Evolutionary conservation across 495 filamentous ascomycete genomes (phyloP), one percentile per base, ranked within the genome.

Genomic region (Trichoderma reesei): DNA sequence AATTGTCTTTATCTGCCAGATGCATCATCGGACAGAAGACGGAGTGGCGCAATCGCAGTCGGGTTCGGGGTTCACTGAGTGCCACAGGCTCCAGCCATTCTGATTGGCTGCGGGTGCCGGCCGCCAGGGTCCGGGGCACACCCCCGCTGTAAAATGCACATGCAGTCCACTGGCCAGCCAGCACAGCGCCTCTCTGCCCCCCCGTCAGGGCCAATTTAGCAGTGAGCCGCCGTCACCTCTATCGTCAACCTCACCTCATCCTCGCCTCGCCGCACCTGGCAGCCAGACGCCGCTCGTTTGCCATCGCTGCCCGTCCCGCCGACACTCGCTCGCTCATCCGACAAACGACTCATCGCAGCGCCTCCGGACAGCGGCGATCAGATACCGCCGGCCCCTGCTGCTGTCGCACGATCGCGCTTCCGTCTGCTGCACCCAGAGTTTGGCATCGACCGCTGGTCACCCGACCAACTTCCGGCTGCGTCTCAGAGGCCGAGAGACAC

Each of bases 361-460:
- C 8, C 31, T 9, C 26, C 31, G 0, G 31, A 14, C 16, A 11
- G 8, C 3, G n/a, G n/a, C n/a, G n/a, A n/a, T n/a, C n/a, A n/a
- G n/a, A n/a, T n/a, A n/a, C n/a, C n/a, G n/a, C n/a, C 20, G 8
- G 8, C 7, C 51, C 31, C 51, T 56, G 20, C 20, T 13, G 20
- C 9, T 33, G 51, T 56, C 20, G 51, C 51, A 31, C 20, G 51
- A 56, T 26, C 8, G 9, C 51, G 46, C 46, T 31, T 9, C 31
- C 51, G 8, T 56, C 51, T 46, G 51, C 51, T 20, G 34, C 20
- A 56, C 51, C 51, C 20, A 9, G 18, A 56, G 8, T 33, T 34
- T 56, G 51, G 51, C 51, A 34, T 56, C 51, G 26, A 56, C 51
- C 9, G 26, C 51, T 56, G 51, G 51, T 56, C 51, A 56, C 51